Percentiles rank a stretch among this genome's conserved stretches.
Conservation (phyloP, 148 eudicot species). For the Diospyros lotus region DNA sequence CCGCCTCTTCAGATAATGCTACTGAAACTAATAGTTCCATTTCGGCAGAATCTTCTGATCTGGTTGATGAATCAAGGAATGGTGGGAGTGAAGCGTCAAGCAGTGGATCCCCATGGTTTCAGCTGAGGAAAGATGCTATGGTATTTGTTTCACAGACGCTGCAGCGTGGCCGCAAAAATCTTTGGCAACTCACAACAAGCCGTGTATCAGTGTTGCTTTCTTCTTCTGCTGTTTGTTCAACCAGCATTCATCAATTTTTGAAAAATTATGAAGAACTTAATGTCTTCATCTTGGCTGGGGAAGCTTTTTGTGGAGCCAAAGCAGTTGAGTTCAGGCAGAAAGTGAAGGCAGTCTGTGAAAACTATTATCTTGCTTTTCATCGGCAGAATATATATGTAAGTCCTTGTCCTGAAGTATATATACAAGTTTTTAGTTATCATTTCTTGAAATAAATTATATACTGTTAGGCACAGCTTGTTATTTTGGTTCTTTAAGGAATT, state of each 20-base stretch:
- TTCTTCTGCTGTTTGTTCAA: slow-evolving; percentile 77
- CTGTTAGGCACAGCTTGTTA: background rate
- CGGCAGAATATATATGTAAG: slow-evolving; percentile 89
- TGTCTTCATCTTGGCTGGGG: slow-evolving; percentile 78
- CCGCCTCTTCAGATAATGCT: slow-evolving; percentile 28
- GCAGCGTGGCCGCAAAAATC: slow-evolving; percentile 76
- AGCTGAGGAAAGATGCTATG: slow-evolving; percentile 84
- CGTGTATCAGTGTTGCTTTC: slow-evolving; percentile 85
- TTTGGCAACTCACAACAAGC: slow-evolving; percentile 90
- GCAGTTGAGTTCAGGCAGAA: slow-evolving; percentile 81
- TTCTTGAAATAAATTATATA: background rate
- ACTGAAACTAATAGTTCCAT: slow-evolving; percentile 33
- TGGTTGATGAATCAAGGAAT: slow-evolving; percentile 39
- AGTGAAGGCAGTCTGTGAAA: slow-evolving; percentile 73
- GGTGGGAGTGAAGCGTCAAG: slow-evolving; percentile 52
- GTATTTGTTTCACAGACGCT: slow-evolving; percentile 72
- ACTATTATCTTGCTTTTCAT: slow-evolving; percentile 73
- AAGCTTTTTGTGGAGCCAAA: slow-evolving; percentile 82
- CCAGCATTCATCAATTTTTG: slow-evolving; percentile 92
- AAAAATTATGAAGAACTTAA: slow-evolving; percentile 83
- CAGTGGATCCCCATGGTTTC: slow-evolving; percentile 89
- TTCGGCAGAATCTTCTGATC: slow-evolving; percentile 19
- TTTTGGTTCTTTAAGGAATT: background rate
- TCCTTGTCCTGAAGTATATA: slow-evolving; percentile 7
- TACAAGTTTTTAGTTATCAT: background rate